A percentile compares a stretch with the other conserved stretches of the same genome.
These are phyloP conservation scores for Cyberlindnera meyerae DNA, from an alignment of 805 yeast species.

Conservation along the genomic window DNA sequence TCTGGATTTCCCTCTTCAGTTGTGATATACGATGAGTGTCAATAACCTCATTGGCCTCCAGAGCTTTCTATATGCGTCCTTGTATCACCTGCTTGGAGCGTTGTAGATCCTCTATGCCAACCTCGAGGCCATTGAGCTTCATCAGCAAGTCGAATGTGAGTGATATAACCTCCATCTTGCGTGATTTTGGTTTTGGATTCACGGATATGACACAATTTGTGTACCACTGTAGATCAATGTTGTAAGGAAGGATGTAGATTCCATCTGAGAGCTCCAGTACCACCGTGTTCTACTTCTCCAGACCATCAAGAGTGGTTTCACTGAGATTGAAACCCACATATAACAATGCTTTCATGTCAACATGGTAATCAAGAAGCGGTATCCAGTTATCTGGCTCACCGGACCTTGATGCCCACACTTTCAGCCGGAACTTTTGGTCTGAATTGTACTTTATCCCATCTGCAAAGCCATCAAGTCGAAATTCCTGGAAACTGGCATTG, in stretches of 20 bases:
- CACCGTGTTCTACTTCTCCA: conserved; percentile 7
- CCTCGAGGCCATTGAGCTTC: conserved; percentile 36
- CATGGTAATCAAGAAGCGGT: conserved; percentile 2
- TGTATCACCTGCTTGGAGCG: conserved; percentile 17
- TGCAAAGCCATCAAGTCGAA: conserved; percentile 13
- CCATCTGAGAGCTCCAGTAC: conserved; percentile 13
- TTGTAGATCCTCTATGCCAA: conserved; percentile 32
- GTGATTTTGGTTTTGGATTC: background rate
- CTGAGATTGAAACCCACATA: conserved; percentile 2
- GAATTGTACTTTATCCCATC: conserved; percentile 2
- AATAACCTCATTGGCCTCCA: conserved; percentile 1
- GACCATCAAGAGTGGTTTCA: background rate
- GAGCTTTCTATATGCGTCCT: conserved; percentile 8
- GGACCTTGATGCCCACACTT: conserved; percentile 11
- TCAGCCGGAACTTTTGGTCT: conserved; percentile 4
- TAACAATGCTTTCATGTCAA: conserved; percentile 8
- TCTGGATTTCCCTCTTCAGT: conserved; percentile 4
- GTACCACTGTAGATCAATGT: conserved; percentile 11
- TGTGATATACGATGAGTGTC: conserved; percentile 7
- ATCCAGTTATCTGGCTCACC: conserved; percentile 5
- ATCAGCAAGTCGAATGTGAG: conserved; percentile 37
- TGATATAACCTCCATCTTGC: conserved; percentile 6
- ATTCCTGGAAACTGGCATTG: conserved; percentile 29
- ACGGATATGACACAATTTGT: conserved; percentile 4
- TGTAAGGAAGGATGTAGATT: conserved; percentile 14